Conservation (phyloP, 78 protist genomes). For the Emiliania huxleyi region DNA sequence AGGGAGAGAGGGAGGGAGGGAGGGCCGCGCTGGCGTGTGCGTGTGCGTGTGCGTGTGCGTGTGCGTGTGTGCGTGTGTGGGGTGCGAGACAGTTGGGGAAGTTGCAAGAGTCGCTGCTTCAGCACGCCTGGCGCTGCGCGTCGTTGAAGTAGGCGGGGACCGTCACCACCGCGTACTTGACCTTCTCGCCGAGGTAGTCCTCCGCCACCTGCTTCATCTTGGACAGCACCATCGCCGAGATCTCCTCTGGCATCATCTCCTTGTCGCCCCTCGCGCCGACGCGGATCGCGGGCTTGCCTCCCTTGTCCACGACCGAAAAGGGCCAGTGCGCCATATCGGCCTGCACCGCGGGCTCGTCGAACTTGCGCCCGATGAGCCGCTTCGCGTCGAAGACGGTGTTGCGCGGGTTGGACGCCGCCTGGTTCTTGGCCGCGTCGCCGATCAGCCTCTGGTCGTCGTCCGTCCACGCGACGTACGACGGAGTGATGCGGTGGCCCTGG, state of each 20-base stretch:
- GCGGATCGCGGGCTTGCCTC: constrained; percentile 83
- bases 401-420: constrained; percentile 57
- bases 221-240: constrained; percentile 64
- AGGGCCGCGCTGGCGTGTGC: too few species aligned
- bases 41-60: too few species aligned
- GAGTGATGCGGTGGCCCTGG: constrained; percentile 93
- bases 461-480: constrained; percentile 96
- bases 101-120: too few species aligned
- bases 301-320: constrained; percentile 80
- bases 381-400: constrained; percentile 79
- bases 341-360: constrained; percentile 73
- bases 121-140: constrained; percentile 73
- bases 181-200: constrained; percentile 68
- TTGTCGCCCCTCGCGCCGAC: constrained; percentile 81
- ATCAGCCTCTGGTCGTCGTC: constrained; percentile 87
- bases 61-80: too few species aligned
- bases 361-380: constrained; percentile 56
- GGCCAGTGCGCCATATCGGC: constrained; percentile 93
- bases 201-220: constrained; percentile 84
- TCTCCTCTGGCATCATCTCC: constrained; percentile 80
- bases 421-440: constrained; percentile 95
- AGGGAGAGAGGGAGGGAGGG: too few species aligned
- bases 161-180: constrained; percentile 81
- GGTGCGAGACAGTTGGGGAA: too few species aligned
- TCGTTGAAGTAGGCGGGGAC: constrained; percentile 90